Base-by-base conservation (phyloP, 768 basidiomycete species). In the Grammothele lineata region DNA sequence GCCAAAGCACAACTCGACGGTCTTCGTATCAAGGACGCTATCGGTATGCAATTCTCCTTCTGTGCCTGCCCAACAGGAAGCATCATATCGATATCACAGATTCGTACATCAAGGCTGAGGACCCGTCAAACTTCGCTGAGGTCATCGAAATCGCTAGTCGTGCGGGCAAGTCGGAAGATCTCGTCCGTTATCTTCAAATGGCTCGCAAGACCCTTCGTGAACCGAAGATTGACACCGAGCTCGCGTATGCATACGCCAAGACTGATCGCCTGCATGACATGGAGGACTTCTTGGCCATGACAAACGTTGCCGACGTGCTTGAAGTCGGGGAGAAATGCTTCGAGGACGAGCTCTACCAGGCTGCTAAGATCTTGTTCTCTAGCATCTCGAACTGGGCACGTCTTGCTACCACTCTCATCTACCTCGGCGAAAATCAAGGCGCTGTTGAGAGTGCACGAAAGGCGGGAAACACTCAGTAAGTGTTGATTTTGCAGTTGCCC, bases 341-440 rank as follows among this genome's bases (percentile, higher is more conserved):
- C 72, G 92, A 98, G 61, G 96, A 97, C 51, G 92, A 92, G 62
- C 74, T 99, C 23, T 99, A 98, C 66, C 92, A 98, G 58, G 96
- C 96, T 39, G 88, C 95, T 25, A 96, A 95, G 70, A 68, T 99
- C 4, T 73, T 99, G 38, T 99, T 99, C 75, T 80, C 82, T 32
- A 94, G 92, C 68, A 99, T 99, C 60, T 95, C 92, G 1, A 99
- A 99, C 70, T 99, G 94, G 93, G 96, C 96, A 36, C 82, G 96
- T 50, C 73, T 99, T 51, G 96, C 96, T 0, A 99, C 96, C 2
- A 99, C 96, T 8, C 80, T 98, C 60, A 97, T 99, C 62, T 99
- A 99, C 69, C 79, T 99, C 35, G 91, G 92, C 33, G 95, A 99
- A 70, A 96, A 97, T 63, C 96, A 98, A 66, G 82, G 92, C 40